Percentiles rank a stretch among this genome's conserved stretches.
Evolutionary conservation across 163 green algal genomes (phyloP).

Genomic region (Trebouxiophyceae sp.): DNA sequence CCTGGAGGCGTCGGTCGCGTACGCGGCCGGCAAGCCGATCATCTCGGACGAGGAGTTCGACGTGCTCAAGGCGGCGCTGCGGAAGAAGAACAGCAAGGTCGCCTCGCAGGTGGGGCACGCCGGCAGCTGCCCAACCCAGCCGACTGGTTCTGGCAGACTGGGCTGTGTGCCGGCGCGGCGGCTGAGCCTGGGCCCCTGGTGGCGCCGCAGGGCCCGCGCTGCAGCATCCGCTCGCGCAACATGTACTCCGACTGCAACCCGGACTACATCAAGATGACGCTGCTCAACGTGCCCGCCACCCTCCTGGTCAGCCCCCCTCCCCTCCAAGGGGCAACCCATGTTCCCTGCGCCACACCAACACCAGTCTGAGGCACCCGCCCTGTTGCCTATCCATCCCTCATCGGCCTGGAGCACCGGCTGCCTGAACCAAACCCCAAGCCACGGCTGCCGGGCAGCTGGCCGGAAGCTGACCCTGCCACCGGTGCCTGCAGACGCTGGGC

Average conservation of each 20-base stretch:
- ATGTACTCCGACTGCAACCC: conserved; percentile 77
- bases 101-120: conserved; percentile 23
- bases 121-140: background rate
- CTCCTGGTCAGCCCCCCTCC: conserved; percentile 42
- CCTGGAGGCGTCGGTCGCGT: conserved; percentile 73
- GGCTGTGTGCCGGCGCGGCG: too few species aligned
- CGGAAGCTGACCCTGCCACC: too few species aligned
- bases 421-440: too few species aligned
- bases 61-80: conserved; percentile 72
- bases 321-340: too few species aligned
- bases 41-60: conserved; percentile 88
- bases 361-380: too few species aligned
- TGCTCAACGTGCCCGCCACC: conserved; percentile 85
- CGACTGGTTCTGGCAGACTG: too few species aligned
- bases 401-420: too few species aligned
- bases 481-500: conserved; percentile 39
- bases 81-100: conserved; percentile 53
- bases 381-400: too few species aligned
- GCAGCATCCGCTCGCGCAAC: conserved; percentile 68
- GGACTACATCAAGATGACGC: conserved; percentile 88
- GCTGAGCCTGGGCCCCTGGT: background rate
- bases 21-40: conserved; percentile 64
- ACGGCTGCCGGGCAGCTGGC: too few species aligned
- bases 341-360: too few species aligned
- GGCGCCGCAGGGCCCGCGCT: conserved; percentile 68